Evolutionary conservation across 2,329 filamentous ascomycete genomes (phyloP), one percentile per base, ranked within the genome.

Genomic region (Myotisia sp.): DNA sequence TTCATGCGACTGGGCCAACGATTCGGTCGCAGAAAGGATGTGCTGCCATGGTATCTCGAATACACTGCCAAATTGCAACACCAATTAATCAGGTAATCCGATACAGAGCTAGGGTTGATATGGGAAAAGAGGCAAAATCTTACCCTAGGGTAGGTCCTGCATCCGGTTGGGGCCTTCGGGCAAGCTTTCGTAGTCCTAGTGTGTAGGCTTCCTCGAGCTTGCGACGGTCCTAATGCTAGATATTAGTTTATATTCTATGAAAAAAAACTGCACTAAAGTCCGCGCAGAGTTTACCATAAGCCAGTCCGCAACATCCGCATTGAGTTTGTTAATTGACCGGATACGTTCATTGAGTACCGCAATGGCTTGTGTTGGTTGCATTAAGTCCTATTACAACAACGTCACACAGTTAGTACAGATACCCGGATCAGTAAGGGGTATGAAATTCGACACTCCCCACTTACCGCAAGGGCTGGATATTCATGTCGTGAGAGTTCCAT

Each of bases 301-400:
- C 84, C 87, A 98, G 62, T 95, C 87, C 56, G 87, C 87, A 51
- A 98, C 83, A 54, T 94, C 84, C 47, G 67, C 62, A 59, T 98
- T 94, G 62, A 92, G 64, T 57, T 78, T 84, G 49, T 71, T 73
- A 54, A 95, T 87, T 59, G 84, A 74, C 59, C 80, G 81, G 47
- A 95, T 73, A 51, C 90, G 82, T 48, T 94, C 86, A 58, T 78
- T 80, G 49, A 95, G 71, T 39, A 84, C 71, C 36, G 73, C 70
- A 24, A 85, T 81, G 40, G 90, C 86, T 63, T 90, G 83, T 46
- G 63, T 63, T 17, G 90, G 87, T 57, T 82, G 75, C 49, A 98
- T 70, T 50, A 74, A 72, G 46, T 78, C 76, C 87, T 95, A 36
- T 24, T 21, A 18, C 17, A 14, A 36, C 6, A 19, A 17, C 18